A percentile compares a stretch with the other conserved stretches of the same genome.
Conservation (phyloP, 1,284 basidiomycete genomes). For the Puccinia novopanici region DNA sequence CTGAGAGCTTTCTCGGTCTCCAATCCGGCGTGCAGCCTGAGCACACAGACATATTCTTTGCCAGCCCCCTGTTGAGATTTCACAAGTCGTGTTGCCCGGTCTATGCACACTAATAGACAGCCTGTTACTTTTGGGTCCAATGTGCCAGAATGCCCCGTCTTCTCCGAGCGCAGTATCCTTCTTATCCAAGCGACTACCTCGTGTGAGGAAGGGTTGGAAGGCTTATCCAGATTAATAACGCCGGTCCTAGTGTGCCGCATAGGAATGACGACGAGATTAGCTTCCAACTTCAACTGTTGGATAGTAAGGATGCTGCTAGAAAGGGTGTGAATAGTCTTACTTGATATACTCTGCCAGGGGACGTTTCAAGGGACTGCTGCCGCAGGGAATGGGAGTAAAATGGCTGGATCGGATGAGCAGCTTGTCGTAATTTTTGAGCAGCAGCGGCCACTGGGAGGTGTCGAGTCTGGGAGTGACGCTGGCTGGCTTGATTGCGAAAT, state of each 20-base stretch:
- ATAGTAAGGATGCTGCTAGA: slow-evolving; percentile 62
- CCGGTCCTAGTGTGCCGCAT: slow-evolving; percentile 70
- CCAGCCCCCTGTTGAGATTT: slow-evolving; percentile 98
- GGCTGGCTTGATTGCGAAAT: slow-evolving; percentile 61
- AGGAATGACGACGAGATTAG: slow-evolving; percentile 73
- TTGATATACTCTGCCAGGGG: slow-evolving; percentile 46
- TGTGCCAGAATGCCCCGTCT: slow-evolving; percentile 97
- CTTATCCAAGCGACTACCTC: slow-evolving; percentile 99
- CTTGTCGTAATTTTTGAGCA: slow-evolving; percentile 99
- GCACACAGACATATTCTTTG: slow-evolving; percentile 97
- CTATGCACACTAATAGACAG: slow-evolving; percentile 97
- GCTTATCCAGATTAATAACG: slow-evolving; percentile 99
- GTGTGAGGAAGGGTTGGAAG: slow-evolving; percentile 99
- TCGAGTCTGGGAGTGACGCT: slow-evolving; percentile 64
- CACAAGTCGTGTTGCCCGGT: slow-evolving; percentile 98
- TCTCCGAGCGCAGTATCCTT: slow-evolving; percentile 91
- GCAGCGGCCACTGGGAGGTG: slow-evolving; percentile 94
- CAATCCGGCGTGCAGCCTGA: slow-evolving; percentile 83
- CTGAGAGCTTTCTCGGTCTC: slow-evolving; percentile 81
- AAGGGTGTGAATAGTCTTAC: slow-evolving; percentile 12
- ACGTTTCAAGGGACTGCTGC: slow-evolving; percentile 36
- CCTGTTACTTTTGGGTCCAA: slow-evolving; percentile 99
- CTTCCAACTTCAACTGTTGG: slow-evolving; percentile 68
- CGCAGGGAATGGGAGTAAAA: slow-evolving; percentile 89
- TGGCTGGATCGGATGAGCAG: slow-evolving; percentile 70